Conservation (phyloP, 345 rosid species). For the Acer negundo region DNA sequence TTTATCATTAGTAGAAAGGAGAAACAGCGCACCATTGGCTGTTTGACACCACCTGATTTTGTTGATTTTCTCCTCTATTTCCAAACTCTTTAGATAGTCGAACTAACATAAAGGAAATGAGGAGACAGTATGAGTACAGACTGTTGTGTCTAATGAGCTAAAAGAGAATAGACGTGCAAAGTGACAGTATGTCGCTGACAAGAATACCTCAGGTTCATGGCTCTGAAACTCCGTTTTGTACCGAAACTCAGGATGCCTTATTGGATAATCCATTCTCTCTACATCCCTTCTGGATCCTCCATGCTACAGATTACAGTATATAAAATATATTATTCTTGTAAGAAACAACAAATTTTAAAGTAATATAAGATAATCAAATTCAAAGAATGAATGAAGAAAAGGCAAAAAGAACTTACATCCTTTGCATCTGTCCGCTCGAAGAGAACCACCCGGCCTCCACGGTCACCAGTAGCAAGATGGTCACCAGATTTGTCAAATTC, state of each 20-base stretch:
- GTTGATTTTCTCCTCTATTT: constrained; percentile 99
- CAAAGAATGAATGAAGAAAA: constrained; percentile 15
- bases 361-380: not conserved
- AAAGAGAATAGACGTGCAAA: constrained; percentile 17
- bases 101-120: constrained; percentile 56
- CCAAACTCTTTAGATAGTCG: constrained; percentile 99
- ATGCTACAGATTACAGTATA: constrained; percentile 48
- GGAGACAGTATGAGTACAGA: constrained; percentile 4
- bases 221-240: constrained; percentile 99
- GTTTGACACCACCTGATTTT: constrained; percentile 99
- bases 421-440: constrained; percentile 89
- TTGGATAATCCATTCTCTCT: constrained; percentile 68
- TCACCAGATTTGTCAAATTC: constrained; percentile 97
- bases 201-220: constrained; percentile 96
- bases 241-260: constrained; percentile 96
- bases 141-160: not conserved
- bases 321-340: not conserved
- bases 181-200: constrained; percentile 13
- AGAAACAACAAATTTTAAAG: constrained; percentile 3
- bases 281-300: constrained; percentile 78
- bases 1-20: constrained; percentile 96
- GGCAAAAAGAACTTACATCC: constrained; percentile 55
- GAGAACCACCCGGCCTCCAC: constrained; percentile 99
- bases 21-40: constrained; percentile 88
- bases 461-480: constrained; percentile 99